These are phyloP conservation scores for Hysterium pulicare DNA, from an alignment of 2,329 filamentous ascomycete species.

Conservation along the genomic window DNA sequence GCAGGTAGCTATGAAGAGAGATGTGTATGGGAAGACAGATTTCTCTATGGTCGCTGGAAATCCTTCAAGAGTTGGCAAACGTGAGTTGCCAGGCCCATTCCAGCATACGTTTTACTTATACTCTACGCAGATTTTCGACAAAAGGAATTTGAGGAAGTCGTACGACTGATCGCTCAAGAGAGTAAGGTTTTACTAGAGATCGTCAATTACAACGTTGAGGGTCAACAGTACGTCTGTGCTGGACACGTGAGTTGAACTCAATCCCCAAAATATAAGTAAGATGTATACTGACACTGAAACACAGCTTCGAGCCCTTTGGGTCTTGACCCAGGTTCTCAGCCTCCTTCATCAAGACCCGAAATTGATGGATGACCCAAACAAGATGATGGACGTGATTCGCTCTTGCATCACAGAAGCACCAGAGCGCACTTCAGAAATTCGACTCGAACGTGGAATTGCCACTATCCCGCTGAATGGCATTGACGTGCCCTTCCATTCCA, in stretches of 20 bases:
- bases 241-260: conserved; percentile 17
- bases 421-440: background rate
- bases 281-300: background rate
- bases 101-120: background rate
- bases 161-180: conserved; percentile 17
- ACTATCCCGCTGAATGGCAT: conserved; percentile 31
- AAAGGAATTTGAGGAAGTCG: conserved; percentile 16
- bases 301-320: conserved; percentile 6
- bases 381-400: background rate
- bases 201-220: conserved; percentile 19
- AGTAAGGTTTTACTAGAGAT: conserved; percentile 13
- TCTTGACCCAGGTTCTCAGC: conserved; percentile 13
- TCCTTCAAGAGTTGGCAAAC: conserved; percentile 10
- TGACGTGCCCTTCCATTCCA: conserved; percentile 33
- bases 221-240: conserved; percentile 32
- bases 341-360: conserved; percentile 3
- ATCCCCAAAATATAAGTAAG: background rate
- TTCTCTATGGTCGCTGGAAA: conserved; percentile 20
- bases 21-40: conserved; percentile 10
- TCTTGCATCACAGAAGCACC: background rate
- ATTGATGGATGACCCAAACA: background rate
- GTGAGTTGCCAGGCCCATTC: background rate
- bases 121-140: conserved; percentile 17
- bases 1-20: conserved; percentile 18
- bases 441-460: conserved; percentile 18